A percentile compares a stretch with the other conserved stretches of the same genome.
These are phyloP conservation scores for Dendrobium chrysotoxum DNA, from an alignment of 106 monocot species.

Conservation along the genomic window DNA sequence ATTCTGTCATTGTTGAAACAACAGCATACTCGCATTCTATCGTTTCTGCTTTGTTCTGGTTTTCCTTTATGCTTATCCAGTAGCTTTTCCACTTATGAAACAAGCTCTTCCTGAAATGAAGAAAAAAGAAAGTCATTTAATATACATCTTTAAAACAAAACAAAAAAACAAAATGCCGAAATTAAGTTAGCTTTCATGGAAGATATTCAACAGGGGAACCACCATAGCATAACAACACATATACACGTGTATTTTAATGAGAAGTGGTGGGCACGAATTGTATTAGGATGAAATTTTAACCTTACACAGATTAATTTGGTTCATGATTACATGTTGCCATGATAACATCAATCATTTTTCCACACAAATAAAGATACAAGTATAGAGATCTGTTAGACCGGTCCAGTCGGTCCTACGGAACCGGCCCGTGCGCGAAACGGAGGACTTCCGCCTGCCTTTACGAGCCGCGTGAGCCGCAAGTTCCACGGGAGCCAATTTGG, in stretches of 20 bases:
- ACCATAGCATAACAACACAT: neutral
- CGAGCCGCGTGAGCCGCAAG: no score
- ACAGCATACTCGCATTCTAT: constrained; percentile 23
- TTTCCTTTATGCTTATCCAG: constrained; percentile 34
- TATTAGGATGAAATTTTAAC: neutral
- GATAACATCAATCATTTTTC: neutral
- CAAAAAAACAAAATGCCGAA: neutral
- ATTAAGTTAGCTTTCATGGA: neutral
- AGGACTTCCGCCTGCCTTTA: no score
- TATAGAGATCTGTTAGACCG: no score
- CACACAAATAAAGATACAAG: neutral
- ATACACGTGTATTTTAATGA: neutral
- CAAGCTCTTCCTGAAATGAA: constrained; percentile 44
- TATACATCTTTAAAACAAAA: neutral
- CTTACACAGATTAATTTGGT: neutral
- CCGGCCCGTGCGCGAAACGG: no score
- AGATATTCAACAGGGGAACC: neutral
- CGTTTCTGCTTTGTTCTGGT: neutral
- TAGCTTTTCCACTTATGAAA: constrained; percentile 34
- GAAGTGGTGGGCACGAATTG: neutral
- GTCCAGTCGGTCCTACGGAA: no score
- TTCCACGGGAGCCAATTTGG: no score
- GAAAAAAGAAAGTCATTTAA: neutral
- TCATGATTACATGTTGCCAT: neutral
- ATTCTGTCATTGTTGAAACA: constrained; percentile 8